Evolutionary conservation across 371 early-diverging fungal species (phyloP), one percentile per base, ranked within the genome.

Genomic region (Mortierella sp.): DNA sequence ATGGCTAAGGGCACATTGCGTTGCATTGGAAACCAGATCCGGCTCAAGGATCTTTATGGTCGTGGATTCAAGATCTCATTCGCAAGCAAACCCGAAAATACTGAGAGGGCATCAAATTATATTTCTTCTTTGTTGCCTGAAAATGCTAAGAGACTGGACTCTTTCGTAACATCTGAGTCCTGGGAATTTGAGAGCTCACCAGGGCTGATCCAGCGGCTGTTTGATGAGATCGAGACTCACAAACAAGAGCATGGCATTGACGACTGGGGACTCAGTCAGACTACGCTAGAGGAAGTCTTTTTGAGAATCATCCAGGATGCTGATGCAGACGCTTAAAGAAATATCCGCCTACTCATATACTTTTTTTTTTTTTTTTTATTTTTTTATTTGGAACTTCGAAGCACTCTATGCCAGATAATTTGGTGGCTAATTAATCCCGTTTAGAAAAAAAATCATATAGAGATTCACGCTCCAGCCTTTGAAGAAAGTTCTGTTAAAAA

Each of bases 1-100:
- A 93, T 92, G 91, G 90, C 93, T 61, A 90, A 92, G 62, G 94
- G 93, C 24, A 88, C 88, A 3, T 70, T 94, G 50, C 87, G 92
- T 22, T 93, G 94, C 71, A 68, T 92, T 41, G 93, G 90, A 28
- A 82, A 84, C 33, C 91, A 84, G 45, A 83, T 91, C n/a, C 86
- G 90, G 9, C 86, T 94, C 58, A 94, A 94, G 83, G 83, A 92
- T 28, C 66, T 90, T 21, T 94, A 93, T 77, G 94, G 94, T 9
- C 75, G 88, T 47, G 94, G 95, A 0, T 94, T 92, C 85, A 89
- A 90, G 77, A 66, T 93, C 55, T 85, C 84, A 21, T 87, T 88
- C 72, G 84, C 81, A 7, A 70, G 80, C 58, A 58, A 59, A 3
- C 83, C 86, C 8, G 83, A 87, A 48, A 78, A 86, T 55, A 70